Base-by-base conservation (phyloP, 306 rosid genomes). In the Cicer chorassanicum region DNA sequence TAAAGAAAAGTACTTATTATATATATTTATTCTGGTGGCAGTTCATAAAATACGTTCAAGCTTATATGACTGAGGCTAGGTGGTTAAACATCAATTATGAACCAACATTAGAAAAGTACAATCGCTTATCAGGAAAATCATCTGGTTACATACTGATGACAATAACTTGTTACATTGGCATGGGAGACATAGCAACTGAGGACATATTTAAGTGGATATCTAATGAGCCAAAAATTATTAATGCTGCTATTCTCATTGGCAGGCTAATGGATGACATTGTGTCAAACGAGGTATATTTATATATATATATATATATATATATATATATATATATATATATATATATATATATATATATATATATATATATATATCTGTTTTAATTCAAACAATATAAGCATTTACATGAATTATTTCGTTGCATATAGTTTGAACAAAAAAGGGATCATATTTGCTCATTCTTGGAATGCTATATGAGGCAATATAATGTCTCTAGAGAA, bases 391-490 rank as follows among this genome's bases (percentile, higher is more conserved):
- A 1, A 50, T 18, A 13, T 9, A 9, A 18, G 2, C 3, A 55
- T 55, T 55, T 4, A 55, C 2, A 6, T 12, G 0, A 60, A 12
- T 2, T 29, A 1, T 34, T 18, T 6, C 0, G 1, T 45, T 57
- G 19, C 7, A 54, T 6, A 46, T 49, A 77, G 82, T 73, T 78
- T 78, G 86, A 82, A 44, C 82, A 82, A 16, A 54, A 84, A 41
- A 57, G 82, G 73, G 76, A 61, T 0, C 84, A 75, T 34, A 15
- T 60, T 43, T 44, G 49, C 0, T 83, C 81, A 5, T 38, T 51
- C 6, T 78, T 76, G 5, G 85, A 81, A 15, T 81, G 88, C 29
- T 81, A 78, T 44, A 77, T 75, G 86, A 67, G 1, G n/a, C 10
- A 84, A 39, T 62, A 70, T 29, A 73, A 69, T 2, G 55, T 18